Evolutionary conservation across 1,284 basidiomycete genomes (phyloP), one percentile per base, ranked within the genome.

Genomic region (Porodaedalea pini): DNA sequence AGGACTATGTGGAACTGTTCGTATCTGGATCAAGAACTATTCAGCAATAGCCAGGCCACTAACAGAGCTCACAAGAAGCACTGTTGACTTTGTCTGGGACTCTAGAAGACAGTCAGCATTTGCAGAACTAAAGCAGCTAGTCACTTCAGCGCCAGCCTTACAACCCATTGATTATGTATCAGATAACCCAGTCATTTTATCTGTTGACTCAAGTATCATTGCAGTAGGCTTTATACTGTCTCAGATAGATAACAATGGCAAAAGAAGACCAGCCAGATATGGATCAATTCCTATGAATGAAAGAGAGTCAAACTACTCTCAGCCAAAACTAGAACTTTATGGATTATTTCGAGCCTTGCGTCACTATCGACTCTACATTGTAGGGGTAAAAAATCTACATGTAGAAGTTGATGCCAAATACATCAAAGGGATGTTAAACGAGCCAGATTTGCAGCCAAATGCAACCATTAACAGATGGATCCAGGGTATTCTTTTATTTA

Each of bases 131-230:
- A 75, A 76, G 54, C 51, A 65, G 0, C 59, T 61, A 0, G 54
- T 73, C 0, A 37, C 56, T 0, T 39, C 25, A 0, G 64, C 60
- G 0, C 64, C 66, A 0, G 67, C 68, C 2, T 51, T 75, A 0
- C 53, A 61, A 0, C 62, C 67, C 0, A 64, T 78, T 19, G 67
- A 77, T 52, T 75, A 76, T 36, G 4, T 50, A 0, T 69, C 64
- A 1, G 51, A 49, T 0, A 2, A 53, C 0, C 57, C 64, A 6
- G 70, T 78, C 0, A 67, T 73, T 2, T 56, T 78, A 0, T 65
- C 70, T 0, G 73, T 78, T 0, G 71, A 78, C 51, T 71, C 69
- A 0, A 73, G 69, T 0, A 51, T 57, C 8, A 71, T 71, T 11
- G 70, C 69, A 0, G 65, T 71, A 0, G 70, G 75, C 0, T 74